These are phyloP conservation scores for Botryotinia convoluta DNA, from an alignment of 2,329 filamentous ascomycete genomes.

Conservation along the genomic window DNA sequence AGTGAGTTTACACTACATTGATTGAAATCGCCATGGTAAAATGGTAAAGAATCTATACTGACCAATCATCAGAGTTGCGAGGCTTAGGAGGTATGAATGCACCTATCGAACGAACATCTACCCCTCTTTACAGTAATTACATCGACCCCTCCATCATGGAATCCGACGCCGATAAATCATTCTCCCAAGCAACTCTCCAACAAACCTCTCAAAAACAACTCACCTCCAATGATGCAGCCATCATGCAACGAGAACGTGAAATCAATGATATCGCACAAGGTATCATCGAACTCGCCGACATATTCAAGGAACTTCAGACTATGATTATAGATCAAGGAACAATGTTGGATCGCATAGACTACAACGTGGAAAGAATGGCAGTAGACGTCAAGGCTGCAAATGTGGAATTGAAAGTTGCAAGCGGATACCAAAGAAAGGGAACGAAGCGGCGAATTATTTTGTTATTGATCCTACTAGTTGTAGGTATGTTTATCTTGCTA, in stretches of 20 bases:
- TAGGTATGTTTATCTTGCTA: constrained; percentile 81
- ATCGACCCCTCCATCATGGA: constrained; percentile 86
- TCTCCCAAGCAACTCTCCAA: constrained; percentile 84
- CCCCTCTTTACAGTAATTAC: constrained; percentile 56
- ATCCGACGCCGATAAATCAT: constrained; percentile 88
- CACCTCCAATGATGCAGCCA: constrained; percentile 76
- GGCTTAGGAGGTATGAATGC: constrained; percentile 63
- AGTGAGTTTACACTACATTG: constrained; percentile 53
- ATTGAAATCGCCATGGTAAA: neutral
- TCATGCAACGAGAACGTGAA: constrained; percentile 89
- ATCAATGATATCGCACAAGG: constrained; percentile 98
- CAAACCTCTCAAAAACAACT: constrained; percentile 65
- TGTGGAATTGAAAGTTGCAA: constrained; percentile 85
- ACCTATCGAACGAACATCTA: constrained; percentile 53
- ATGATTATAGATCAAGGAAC: constrained; percentile 95
- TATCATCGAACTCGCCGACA: constrained; percentile 94
- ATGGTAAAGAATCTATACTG: constrained; percentile 19
- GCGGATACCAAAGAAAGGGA: constrained; percentile 81
- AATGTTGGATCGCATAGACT: constrained; percentile 92
- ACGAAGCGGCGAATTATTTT: constrained; percentile 93
- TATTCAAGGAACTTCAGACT: constrained; percentile 91
- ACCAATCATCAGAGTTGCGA: constrained; percentile 59
- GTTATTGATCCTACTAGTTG: constrained; percentile 78
- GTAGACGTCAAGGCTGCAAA: constrained; percentile 89
- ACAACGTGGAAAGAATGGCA: constrained; percentile 96